phyloP scores from a whole-genome alignment of 306 rosid species.

The Cucumis sativus region DNA sequence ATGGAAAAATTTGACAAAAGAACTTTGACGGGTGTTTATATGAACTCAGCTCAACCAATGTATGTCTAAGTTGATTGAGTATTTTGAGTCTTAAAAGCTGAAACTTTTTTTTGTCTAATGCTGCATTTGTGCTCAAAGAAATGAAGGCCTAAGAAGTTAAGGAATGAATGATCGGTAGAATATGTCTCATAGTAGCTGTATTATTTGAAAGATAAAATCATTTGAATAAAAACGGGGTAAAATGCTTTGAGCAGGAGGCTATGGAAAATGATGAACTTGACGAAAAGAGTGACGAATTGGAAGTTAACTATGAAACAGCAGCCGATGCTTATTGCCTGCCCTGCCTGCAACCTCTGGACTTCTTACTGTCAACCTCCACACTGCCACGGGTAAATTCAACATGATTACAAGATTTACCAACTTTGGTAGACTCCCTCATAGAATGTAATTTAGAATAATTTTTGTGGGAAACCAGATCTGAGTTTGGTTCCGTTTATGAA shows the following conservation, averaged over 20 bases:
- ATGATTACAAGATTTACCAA: conserved; percentile 10
- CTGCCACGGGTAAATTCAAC: conserved; percentile 20
- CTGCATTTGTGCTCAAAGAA: too few relatives aligned
- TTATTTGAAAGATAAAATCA: background rate
- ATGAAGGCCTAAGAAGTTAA: too few relatives aligned
- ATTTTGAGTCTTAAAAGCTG: too few relatives aligned
- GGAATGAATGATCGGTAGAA: background rate
- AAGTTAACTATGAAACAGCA: conserved; percentile 49
- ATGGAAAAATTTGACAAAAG: background rate
- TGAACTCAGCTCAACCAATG: too few relatives aligned
- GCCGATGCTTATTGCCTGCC: conserved; percentile 58
- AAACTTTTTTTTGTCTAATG: too few relatives aligned
- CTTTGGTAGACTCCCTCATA: background rate
- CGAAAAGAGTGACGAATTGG: conserved; percentile 29
- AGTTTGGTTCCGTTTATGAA: background rate
- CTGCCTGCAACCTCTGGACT: conserved; percentile 42
- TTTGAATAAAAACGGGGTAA: background rate
- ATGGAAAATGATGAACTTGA: conserved; percentile 68
- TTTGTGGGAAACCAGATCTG: background rate
- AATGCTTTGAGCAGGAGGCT: conserved; percentile 34
- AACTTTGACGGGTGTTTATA: too few relatives aligned
- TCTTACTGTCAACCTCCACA: conserved; percentile 29
- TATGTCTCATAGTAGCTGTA: background rate
- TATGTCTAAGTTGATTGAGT: too few relatives aligned
- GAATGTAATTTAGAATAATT: background rate